A percentile compares a stretch with the other conserved stretches of the same genome.
phyloP scores from a whole-genome alignment of 306 rosid genomes.

The Coriaria nepalensis region DNA sequence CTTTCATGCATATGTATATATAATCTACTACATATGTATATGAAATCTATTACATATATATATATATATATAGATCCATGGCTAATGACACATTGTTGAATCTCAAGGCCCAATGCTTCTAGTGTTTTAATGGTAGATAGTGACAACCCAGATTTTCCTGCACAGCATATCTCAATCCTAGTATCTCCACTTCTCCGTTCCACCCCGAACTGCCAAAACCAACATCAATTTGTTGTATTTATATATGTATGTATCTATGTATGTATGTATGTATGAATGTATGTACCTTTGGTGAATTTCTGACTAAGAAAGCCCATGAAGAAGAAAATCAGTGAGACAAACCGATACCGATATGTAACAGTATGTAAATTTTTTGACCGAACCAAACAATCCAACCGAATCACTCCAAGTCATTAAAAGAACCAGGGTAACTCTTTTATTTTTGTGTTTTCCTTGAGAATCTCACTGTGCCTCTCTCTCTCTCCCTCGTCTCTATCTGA shows the following conservation, averaged over 20 bases:
- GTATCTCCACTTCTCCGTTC: constrained; percentile 32
- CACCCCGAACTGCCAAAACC: constrained; percentile 39
- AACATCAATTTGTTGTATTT: not conserved
- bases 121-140: constrained; percentile 38
- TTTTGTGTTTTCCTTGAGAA: too few species aligned
- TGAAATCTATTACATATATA: too few species aligned
- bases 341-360: too few species aligned
- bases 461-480: not conserved
- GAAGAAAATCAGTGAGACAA: too few species aligned
- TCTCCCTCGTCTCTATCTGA: not conserved
- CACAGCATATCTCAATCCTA: constrained; percentile 42
- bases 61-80: too few species aligned
- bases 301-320: constrained; percentile 23
- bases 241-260: not conserved
- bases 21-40: too few species aligned
- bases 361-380: constrained; percentile 42
- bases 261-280: not conserved
- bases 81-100: constrained; percentile 58
- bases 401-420: constrained; percentile 35
- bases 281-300: constrained; percentile 53
- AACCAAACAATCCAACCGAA: constrained; percentile 17
- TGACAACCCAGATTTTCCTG: constrained; percentile 49
- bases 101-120: constrained; percentile 57
- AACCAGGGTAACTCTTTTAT: constrained; percentile 64
- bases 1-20: too few species aligned